Evolutionary conservation across 2,329 filamentous ascomycete genomes (phyloP), one percentile per base, ranked within the genome.

Genomic region (Tolypocladium sp.): DNA sequence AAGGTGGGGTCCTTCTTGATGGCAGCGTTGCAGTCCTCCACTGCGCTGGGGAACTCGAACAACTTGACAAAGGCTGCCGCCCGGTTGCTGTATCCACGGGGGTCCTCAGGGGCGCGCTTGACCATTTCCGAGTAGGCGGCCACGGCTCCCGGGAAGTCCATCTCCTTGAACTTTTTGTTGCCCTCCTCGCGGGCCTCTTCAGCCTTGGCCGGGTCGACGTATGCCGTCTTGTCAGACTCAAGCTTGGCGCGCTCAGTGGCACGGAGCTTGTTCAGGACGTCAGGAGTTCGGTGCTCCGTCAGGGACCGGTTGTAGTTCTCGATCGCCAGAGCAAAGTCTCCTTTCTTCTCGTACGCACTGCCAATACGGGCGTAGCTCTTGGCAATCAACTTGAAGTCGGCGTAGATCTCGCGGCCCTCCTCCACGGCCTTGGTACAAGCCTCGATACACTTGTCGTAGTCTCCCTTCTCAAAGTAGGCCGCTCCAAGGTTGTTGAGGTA

Each of bases 291-390:
- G 80, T 97, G 92, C 78, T 99, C 94, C 6, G 91, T 97, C 63
- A 99, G 84, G 4, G 93, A 95, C 74, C 88, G 91, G 76, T 96
- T 88, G 82, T 93, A 99, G 80, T 90, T 91, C 66, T 91, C 86
- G 63, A 99, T 85, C 30, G 95, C 94, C 61, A 87, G 84, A 58
- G 82, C 74, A 13, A 94, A 78, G 67, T 97, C 89, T 65, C 89
- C 91, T 71, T 88, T 77, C 78, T 92, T 96, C 81, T 99, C 94
- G 73, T 97, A 92, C 0, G 93, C 87, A n/a, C 87, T 84, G 64
- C 94, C 94, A 66, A 99, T 96, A 67, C 94, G 91, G 44, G 92
- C 92, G 69, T 94, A 97, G n/a, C 93, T 90, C 86, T 97, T 97
- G 71, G 95, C 92, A 65, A 99, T 93, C 70, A 92, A 83, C 85